These are phyloP conservation scores for Elongisporangium prolatum DNA, from an alignment of 352 stramenopile genomes.

Conservation along the genomic window DNA sequence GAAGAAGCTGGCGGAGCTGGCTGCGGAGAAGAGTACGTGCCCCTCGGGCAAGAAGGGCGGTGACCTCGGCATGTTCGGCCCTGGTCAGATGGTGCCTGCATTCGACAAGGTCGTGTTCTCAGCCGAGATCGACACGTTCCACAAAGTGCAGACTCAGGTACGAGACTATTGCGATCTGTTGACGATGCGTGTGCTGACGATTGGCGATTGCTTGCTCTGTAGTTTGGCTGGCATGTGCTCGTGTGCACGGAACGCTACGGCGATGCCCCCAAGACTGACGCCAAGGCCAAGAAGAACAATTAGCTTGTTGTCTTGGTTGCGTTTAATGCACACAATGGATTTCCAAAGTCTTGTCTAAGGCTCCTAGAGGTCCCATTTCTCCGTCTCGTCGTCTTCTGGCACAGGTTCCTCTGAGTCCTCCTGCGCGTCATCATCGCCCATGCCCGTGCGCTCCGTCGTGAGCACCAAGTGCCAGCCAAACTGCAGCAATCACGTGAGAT, in stretches of 20 bases:
- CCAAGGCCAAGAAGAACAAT: constrained; percentile 29
- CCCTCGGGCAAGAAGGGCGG: constrained; percentile 58
- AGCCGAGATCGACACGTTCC: constrained; percentile 40
- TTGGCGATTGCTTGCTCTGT: constrained; percentile 1
- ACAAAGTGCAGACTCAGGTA: constrained; percentile 57
- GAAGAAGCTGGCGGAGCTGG: constrained; percentile 48
- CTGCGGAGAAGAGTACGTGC: constrained; percentile 43
- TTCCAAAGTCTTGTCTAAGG: not conserved
- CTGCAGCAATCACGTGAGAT: constrained; percentile 16
- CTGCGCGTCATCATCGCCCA: constrained; percentile 22
- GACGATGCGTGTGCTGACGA: constrained; percentile 2
- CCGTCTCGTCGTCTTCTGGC: constrained; percentile 11
- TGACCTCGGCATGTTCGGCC: constrained; percentile 63
- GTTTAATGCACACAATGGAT: not conserved
- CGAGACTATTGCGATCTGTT: not conserved
- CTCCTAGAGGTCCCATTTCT: constrained; percentile 17
- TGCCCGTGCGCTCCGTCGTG: constrained; percentile 54
- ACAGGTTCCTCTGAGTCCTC: constrained; percentile 7
- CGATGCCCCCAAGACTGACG: constrained; percentile 10
- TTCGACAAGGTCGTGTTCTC: constrained; percentile 73
- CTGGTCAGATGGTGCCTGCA: constrained; percentile 68
- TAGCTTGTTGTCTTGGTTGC: constrained; percentile 18
- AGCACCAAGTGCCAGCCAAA: constrained; percentile 84
- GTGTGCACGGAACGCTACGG: constrained; percentile 62
- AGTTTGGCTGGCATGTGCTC: constrained; percentile 79